These are phyloP conservation scores for Nannizziopsis barbatae DNA, from an alignment of 2,329 filamentous ascomycete genomes.

Conservation along the genomic window DNA sequence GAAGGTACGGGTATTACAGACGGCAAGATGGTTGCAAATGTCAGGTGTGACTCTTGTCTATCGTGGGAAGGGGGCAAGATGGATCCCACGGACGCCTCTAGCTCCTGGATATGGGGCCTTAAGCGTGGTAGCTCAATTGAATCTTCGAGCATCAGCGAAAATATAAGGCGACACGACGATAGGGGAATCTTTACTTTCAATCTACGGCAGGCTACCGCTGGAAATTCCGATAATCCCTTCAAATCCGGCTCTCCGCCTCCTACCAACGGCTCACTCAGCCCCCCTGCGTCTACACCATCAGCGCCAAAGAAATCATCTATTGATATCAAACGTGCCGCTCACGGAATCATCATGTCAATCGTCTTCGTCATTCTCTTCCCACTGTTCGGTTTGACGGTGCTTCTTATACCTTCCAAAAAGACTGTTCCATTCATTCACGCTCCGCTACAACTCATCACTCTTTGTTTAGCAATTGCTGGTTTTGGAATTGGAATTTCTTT, in stretches of 20 bases:
- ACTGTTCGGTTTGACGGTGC: constrained; percentile 17
- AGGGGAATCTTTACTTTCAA: constrained; percentile 38
- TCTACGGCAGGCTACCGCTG: constrained; percentile 41
- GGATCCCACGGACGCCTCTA: constrained; percentile 36
- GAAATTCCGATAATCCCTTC: constrained; percentile 31
- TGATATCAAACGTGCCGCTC: constrained; percentile 15
- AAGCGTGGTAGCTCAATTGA: constrained; percentile 39
- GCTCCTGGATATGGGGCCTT: constrained; percentile 43
- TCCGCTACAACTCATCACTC: constrained; percentile 39
- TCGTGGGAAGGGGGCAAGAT: constrained; percentile 44
- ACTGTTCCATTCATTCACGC: constrained; percentile 28
- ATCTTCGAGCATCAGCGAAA: constrained; percentile 35
- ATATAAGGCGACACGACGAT: constrained; percentile 38
- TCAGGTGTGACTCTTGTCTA: constrained; percentile 45
- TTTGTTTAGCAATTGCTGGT: constrained; percentile 39
- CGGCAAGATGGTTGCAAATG: constrained; percentile 46
- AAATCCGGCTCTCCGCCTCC: not conserved
- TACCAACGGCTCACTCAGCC: not conserved
- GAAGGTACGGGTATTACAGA: constrained; percentile 44
- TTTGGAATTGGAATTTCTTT: constrained; percentile 44
- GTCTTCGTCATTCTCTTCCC: constrained; percentile 22
- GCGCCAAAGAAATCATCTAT: not conserved
- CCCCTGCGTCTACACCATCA: not conserved
- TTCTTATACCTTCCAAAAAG: constrained; percentile 12
- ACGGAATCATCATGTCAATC: constrained; percentile 22